Percentiles rank a stretch among this genome's conserved stretches.
Conservation (phyloP, 495 filamentous ascomycete species). For the Talaromyces thailandensis region DNA sequence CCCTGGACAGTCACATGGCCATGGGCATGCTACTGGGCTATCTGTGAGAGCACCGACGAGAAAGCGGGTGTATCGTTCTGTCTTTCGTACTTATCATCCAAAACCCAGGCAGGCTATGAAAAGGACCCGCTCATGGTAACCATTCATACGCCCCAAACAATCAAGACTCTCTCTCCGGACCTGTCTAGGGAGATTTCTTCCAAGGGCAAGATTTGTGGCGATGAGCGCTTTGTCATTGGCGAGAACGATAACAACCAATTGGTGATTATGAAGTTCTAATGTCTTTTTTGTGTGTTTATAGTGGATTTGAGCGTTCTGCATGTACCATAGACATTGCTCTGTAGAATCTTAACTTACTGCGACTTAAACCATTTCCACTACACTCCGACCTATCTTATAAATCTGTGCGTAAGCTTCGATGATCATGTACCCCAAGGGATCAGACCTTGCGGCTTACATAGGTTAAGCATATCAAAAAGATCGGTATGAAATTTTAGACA, state of each 20-base stretch:
- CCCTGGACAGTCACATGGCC: slow-evolving; percentile 14
- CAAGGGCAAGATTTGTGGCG: slow-evolving; percentile 49
- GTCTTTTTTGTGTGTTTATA: background rate
- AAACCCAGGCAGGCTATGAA: background rate
- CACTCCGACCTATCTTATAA: too few relatives aligned
- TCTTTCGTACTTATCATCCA: slow-evolving; percentile 29
- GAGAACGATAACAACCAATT: slow-evolving; percentile 44
- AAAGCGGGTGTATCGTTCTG: slow-evolving; percentile 46
- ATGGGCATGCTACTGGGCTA: slow-evolving; percentile 30
- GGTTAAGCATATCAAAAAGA: background rate
- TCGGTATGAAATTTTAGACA: background rate
- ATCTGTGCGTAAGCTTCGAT: too few relatives aligned
- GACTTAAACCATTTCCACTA: background rate
- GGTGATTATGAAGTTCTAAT: slow-evolving; percentile 44
- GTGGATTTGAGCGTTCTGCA: background rate
- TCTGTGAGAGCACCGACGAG: slow-evolving; percentile 44
- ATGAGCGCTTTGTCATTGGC: slow-evolving; percentile 55
- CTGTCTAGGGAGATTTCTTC: slow-evolving; percentile 43
- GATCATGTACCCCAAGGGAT: too few relatives aligned
- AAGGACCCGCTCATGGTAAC: slow-evolving; percentile 11
- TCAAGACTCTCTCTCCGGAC: slow-evolving; percentile 30
- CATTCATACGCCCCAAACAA: slow-evolving; percentile 26
- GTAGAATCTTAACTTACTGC: background rate
- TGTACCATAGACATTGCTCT: background rate
- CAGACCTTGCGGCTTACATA: background rate